Evolutionary conservation across 768 basidiomycete genomes (phyloP).

Genomic region (Boletus sp.): DNA sequence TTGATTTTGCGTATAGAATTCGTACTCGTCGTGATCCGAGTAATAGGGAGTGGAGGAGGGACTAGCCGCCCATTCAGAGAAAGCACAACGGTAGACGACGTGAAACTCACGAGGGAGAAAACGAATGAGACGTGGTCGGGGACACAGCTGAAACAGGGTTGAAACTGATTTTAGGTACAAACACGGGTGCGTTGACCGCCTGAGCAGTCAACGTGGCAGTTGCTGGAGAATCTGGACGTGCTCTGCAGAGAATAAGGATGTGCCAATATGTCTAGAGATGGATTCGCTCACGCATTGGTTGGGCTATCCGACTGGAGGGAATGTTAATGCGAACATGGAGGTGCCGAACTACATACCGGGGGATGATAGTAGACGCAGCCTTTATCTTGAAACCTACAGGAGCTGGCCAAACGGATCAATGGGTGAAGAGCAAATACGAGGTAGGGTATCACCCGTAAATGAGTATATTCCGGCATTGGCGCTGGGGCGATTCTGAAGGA

Average conservation of each 20-base stretch:
- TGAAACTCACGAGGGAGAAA: constrained; percentile 29
- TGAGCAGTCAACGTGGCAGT: constrained; percentile 50
- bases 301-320: constrained; percentile 19
- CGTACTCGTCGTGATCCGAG: constrained; percentile 39
- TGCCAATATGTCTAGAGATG: background rate
- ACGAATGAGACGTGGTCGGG: constrained; percentile 25
- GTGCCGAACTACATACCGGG: constrained; percentile 40
- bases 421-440: background rate
- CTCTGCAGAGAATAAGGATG: constrained; percentile 24
- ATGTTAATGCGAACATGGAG: constrained; percentile 12
- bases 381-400: constrained; percentile 83
- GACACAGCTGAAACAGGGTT: constrained; percentile 28
- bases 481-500: constrained; percentile 59
- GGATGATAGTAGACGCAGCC: constrained; percentile 86
- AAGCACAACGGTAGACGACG: background rate
- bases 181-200: constrained; percentile 81
- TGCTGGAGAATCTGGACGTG: constrained; percentile 45
- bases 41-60: constrained; percentile 30
- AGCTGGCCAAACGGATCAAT: constrained; percentile 41
- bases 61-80: constrained; percentile 17
- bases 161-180: constrained; percentile 70
- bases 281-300: constrained; percentile 27
- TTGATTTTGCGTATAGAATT: constrained; percentile 24
- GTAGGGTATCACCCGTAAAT: constrained; percentile 72
- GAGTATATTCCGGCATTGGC: constrained; percentile 87